A percentile compares a stretch with the other conserved stretches of the same genome.
phyloP scores from a whole-genome alignment of 768 basidiomycete genomes.

The Agaricus subrufescens region DNA sequence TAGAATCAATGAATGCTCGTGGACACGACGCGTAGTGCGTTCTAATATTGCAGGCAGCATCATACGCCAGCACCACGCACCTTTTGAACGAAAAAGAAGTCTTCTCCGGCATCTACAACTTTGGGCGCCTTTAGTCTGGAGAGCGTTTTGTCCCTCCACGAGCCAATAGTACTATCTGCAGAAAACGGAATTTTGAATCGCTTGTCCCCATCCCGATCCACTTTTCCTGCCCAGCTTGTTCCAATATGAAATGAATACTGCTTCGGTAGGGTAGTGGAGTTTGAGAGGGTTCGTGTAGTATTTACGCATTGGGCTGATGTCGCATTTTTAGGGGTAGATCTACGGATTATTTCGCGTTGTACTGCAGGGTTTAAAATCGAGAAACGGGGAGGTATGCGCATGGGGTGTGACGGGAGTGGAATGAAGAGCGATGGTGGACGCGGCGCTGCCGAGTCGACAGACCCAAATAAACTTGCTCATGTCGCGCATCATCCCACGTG shows the following conservation, averaged over 20 bases:
- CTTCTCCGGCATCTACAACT: constrained; percentile 40
- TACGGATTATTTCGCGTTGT: constrained; percentile 12
- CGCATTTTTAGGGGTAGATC: background rate
- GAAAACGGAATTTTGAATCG: constrained; percentile 48
- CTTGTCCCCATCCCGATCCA: constrained; percentile 32
- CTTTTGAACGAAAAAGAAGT: constrained; percentile 60
- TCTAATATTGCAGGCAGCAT: too few species aligned
- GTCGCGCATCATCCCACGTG: too few species aligned
- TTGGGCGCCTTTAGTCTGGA: constrained; percentile 33
- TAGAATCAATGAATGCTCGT: background rate
- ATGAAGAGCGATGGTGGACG: background rate
- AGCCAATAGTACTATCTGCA: constrained; percentile 50
- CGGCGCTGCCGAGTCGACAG: background rate
- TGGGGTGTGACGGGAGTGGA: background rate
- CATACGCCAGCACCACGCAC: constrained; percentile 31
- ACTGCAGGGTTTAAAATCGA: background rate
- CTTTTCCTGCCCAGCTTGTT: constrained; percentile 75
- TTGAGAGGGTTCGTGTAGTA: constrained; percentile 1
- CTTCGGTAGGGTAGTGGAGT: constrained; percentile 17
- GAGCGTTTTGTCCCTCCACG: constrained; percentile 68
- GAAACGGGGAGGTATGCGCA: constrained; percentile 7
- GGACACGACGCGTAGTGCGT: background rate
- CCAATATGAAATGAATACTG: constrained; percentile 75
- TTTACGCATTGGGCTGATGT: background rate
- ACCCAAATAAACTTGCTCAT: background rate